Evolutionary conservation across 2,329 filamentous ascomycete species (phyloP).

Genomic region (Fusarium proliferatum): DNA sequence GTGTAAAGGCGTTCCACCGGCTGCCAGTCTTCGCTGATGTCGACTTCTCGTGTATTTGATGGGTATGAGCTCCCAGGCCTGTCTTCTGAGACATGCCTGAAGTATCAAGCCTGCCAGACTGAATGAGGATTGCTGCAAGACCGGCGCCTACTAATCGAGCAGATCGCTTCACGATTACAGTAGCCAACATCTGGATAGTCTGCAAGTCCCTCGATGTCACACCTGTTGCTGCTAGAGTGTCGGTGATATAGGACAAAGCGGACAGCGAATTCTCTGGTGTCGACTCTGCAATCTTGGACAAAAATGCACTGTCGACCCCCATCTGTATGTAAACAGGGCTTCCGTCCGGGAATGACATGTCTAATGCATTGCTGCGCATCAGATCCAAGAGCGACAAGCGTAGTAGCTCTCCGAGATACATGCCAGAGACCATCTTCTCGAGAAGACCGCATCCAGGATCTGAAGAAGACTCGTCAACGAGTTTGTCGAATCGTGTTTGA

Average conservation of each 20-base stretch:
- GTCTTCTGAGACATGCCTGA: not conserved
- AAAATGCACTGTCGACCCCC: not conserved
- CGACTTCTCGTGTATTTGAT: not conserved
- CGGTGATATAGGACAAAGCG: not conserved
- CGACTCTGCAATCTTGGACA: not conserved
- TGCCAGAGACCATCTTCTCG: constrained; percentile 15
- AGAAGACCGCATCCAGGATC: constrained; percentile 3
- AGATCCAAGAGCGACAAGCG: not conserved
- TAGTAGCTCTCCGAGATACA: constrained; percentile 4
- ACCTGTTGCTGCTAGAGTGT: not conserved
- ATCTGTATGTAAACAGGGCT: not conserved
- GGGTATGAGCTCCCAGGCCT: rapidly evolving
- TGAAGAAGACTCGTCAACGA: not conserved
- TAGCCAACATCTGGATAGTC: not conserved
- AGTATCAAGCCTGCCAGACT: not conserved
- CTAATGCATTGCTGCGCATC: rapidly evolving
- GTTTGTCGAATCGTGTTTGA: constrained; percentile 5
- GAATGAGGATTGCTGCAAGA: not conserved
- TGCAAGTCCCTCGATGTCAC: not conserved
- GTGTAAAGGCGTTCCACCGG: rapidly evolving
- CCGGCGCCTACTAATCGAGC: constrained; percentile 9
- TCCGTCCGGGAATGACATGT: not conserved
- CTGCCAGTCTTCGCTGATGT: rapidly evolving
- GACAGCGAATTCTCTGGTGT: not conserved
- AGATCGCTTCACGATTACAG: not conserved